Evolutionary conservation across 805 yeast genomes (phyloP).

Genomic region (Torulaspora delbrueckii): DNA sequence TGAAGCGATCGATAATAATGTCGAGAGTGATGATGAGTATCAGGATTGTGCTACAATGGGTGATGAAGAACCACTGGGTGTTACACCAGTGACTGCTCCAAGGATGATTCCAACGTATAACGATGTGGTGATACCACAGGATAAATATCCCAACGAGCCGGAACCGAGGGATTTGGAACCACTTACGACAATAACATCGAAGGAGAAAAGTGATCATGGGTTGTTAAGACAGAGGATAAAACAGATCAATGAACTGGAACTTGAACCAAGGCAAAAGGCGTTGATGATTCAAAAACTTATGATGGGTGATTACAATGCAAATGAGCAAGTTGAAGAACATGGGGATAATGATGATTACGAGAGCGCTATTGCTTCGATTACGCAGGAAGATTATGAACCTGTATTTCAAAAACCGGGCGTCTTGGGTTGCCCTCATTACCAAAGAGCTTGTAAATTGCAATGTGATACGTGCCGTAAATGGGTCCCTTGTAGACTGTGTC

Average conservation of each 20-base stretch:
- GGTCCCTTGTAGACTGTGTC: constrained; percentile 83
- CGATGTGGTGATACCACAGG: constrained; percentile 49
- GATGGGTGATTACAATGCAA: constrained; percentile 53
- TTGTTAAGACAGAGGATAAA: constrained; percentile 15
- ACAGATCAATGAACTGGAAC: constrained; percentile 16
- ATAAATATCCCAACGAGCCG: constrained; percentile 28
- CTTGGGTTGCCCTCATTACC: constrained; percentile 80
- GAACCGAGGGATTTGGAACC: constrained; percentile 3
- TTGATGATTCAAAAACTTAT: constrained; percentile 53
- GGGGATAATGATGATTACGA: constrained; percentile 35
- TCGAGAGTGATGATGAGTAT: constrained; percentile 39
- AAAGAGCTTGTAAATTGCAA: constrained; percentile 75
- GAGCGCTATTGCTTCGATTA: constrained; percentile 34
- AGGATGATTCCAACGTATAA: constrained; percentile 46
- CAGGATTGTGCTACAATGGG: constrained; percentile 13
- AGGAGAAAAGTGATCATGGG: constrained; percentile 16
- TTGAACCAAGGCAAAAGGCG: constrained; percentile 17
- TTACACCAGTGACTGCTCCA: constrained; percentile 45
- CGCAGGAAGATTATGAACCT: constrained; percentile 45
- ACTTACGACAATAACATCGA: constrained; percentile 10
- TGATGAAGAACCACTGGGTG: constrained; percentile 51
- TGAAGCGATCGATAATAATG: constrained; percentile 32
- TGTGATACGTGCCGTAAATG: constrained; percentile 71
- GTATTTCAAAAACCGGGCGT: constrained; percentile 46
- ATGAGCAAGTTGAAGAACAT: constrained; percentile 21